Evolutionary conservation across 2,329 filamentous ascomycete genomes (phyloP).

Genomic region (Ascocoryne sarcoides): DNA sequence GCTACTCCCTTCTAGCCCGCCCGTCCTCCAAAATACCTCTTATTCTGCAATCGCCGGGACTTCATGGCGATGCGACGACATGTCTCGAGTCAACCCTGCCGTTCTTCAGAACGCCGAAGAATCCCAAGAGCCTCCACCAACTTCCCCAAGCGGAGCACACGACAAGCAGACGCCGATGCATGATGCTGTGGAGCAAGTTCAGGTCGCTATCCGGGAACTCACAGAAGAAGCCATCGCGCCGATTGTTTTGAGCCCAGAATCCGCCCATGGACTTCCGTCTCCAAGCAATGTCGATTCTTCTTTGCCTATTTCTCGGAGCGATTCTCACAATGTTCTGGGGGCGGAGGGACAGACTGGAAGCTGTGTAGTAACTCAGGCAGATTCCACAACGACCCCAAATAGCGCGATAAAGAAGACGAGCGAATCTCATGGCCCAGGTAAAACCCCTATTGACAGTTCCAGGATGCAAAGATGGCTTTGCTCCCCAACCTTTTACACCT

Average conservation of each 20-base stretch:
- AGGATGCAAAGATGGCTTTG: neutral
- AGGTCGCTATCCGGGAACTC: neutral
- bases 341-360: neutral
- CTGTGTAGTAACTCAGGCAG: neutral
- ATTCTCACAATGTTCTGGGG: neutral
- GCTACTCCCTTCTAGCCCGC: neutral
- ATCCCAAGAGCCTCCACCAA: slow-evolving; percentile 4
- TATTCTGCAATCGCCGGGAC: neutral
- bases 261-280: slow-evolving; percentile 4
- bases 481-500: neutral
- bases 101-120: slow-evolving; percentile 13
- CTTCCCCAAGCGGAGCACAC: slow-evolving; percentile 8
- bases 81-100: slow-evolving; percentile 16
- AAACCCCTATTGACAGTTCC: slow-evolving; percentile 2
- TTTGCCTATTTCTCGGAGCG: neutral
- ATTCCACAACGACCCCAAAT: neutral
- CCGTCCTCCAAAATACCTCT: neutral
- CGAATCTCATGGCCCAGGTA: slow-evolving; percentile 7
- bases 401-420: slow-evolving; percentile 1
- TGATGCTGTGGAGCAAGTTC: neutral
- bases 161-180: slow-evolving; percentile 7
- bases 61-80: slow-evolving; percentile 15
- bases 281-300: neutral
- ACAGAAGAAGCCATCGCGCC: slow-evolving; percentile 6
- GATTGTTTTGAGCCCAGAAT: slow-evolving; percentile 10